Evolutionary conservation across 192 early-diverging fungal genomes (phyloP), one percentile per base, ranked within the genome.

Genomic region (Funneliformis mosseae): DNA sequence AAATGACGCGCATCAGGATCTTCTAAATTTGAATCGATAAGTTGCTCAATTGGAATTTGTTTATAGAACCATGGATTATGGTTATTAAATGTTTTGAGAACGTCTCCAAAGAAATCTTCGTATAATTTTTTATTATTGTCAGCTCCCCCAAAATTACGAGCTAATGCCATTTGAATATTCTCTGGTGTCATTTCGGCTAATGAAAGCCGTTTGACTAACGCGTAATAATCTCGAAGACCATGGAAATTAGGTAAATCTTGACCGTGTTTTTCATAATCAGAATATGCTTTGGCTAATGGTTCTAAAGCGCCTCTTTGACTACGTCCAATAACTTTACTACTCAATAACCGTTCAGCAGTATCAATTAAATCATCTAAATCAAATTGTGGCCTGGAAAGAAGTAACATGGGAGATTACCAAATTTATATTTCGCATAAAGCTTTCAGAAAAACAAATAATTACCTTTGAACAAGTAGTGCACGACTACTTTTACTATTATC

Each of bases 81-180:
- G 25, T 38, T 70, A 38, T 63, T 23, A 12, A 28, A 39, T 1
- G 21, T 25, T 14, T 80, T 43, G 6, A 71, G 25, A 23, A 80
- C 23, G 8, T 27, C 14, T 18, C 28, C 45, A 60, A 74, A 80
- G 10, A 60, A 80, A 6, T 25, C 8, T 16, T 45, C 21, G 25
- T 45, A 80, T 23, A 80, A 41, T 59, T 16, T 23, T 38, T 18
- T 28, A 18, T 12, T 80, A 23, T 59, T 12, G 3, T 60, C 78
- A 18, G 59, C 18, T 14, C 78, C 78, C 5, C 78, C 78, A 48
- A 80, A 80, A 76, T 80, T 80, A 78, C 78, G 70, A 8, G 78
- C 78, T 16, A 80, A 27, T 4, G 78, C 66, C 28, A 80, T 55
- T 55, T 18, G 50, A 55, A 55, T 21, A 55, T 6, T n/a, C 6